phyloP scores from a whole-genome alignment of 495 filamentous ascomycete genomes.

The Platismatia glauca region DNA sequence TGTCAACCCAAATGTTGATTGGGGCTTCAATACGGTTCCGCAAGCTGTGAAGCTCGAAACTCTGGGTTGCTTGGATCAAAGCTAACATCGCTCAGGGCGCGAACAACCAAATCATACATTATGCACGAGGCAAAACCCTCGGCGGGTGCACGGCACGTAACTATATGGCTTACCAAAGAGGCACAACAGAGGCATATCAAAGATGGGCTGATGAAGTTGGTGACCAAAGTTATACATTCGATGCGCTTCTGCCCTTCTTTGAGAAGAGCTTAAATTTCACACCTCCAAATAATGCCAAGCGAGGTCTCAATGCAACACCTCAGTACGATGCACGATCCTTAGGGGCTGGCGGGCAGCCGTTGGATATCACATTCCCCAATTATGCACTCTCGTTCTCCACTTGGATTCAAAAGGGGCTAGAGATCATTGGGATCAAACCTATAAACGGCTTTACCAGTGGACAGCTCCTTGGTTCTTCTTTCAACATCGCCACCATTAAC shows the following conservation, averaged over 20 bases:
- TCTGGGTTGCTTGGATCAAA: slow-evolving; percentile 13
- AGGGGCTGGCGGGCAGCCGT: slow-evolving; percentile 33
- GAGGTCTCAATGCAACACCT: slow-evolving; percentile 38
- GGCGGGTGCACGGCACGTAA: slow-evolving; percentile 31
- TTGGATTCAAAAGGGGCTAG: slow-evolving; percentile 29
- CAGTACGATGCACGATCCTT: slow-evolving; percentile 30
- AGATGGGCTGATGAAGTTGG: slow-evolving; percentile 49
- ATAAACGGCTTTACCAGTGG: slow-evolving; percentile 32
- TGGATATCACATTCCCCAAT: slow-evolving; percentile 35
- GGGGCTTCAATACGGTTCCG: slow-evolving; percentile 38
- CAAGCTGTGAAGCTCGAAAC: slow-evolving; percentile 28
- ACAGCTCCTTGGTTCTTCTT: slow-evolving; percentile 22
- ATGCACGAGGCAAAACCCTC: slow-evolving; percentile 35
- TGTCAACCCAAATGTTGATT: slow-evolving; percentile 36
- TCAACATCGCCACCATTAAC: slow-evolving; percentile 16
- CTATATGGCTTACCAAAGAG: slow-evolving; percentile 27
- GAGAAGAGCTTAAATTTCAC: slow-evolving; percentile 45
- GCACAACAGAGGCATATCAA: slow-evolving; percentile 35
- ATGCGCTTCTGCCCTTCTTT: slow-evolving; percentile 46
- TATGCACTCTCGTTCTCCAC: slow-evolving; percentile 38
- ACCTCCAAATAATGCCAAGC: slow-evolving; percentile 32
- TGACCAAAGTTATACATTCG: slow-evolving; percentile 46
- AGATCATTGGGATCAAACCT: slow-evolving; percentile 29
- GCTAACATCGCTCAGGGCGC: neutral
- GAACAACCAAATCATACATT: slow-evolving; percentile 24